Evolutionary conservation across 2,329 filamentous ascomycete species (phyloP), one percentile per base, ranked within the genome.

Genomic region (Aspergillus ochraceoroseus): DNA sequence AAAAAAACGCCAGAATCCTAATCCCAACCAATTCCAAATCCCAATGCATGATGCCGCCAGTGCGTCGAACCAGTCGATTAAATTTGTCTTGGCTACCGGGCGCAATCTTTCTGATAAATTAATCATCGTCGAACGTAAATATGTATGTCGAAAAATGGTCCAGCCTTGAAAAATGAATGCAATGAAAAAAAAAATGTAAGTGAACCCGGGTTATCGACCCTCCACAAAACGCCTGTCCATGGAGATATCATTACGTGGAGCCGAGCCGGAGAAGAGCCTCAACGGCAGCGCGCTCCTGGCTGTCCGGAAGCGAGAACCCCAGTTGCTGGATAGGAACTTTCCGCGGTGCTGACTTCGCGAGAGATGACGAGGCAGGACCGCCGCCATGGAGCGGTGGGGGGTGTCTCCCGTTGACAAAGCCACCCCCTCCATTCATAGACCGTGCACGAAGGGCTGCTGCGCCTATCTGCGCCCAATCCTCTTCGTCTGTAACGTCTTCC

Each of bases 381-480:
- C 57, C 57, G n/a, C 56, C 55, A 17, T 48, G 49, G n/a, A 56
- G 43, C 29, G 47, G 55, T 15, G 46, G 48, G 9, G 53, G 49
- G 45, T 64, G 57, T 57, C 49, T 58, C 37, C 58, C 58, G 45
- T 61, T 56, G 31, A 67, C 50, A 43, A 67, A 61, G 39, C 64
- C 65, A 37, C 68, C 67, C 22, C 62, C 62, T 41, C 59, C 72
- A 65, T 63, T 72, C 54, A 69, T 70, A 58, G 64, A 80, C 69
- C 67, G 77, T 65, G 74, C 82, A 67, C 89, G 82, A 53, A 95
- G 76, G 51, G 87, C 86, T 39, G 85, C 87, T 19, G 89, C 87
- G 39, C 88, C 90, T 47, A 95, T 84, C 37, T 85, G 80, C 32
- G 85, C 87, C 89, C 90, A 95, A 66, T 96, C 89, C 66, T 96